Evolutionary conservation across 345 rosid species (phyloP).

Genomic region (Eucalyptus marginata): DNA sequence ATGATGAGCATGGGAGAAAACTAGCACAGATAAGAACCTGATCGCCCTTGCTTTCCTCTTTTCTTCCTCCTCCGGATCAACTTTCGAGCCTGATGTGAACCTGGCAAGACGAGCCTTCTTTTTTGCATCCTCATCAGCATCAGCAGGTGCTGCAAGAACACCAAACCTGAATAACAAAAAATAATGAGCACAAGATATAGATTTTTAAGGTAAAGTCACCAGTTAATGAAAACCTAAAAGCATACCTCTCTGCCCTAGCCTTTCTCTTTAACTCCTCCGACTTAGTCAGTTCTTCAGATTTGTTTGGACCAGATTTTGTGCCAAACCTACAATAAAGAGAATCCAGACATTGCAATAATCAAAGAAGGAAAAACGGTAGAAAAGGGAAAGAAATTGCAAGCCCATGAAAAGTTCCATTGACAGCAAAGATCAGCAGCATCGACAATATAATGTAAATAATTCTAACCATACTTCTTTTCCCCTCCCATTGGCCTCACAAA

Average conservation of each 20-base stretch:
- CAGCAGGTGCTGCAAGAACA: slow-evolving; percentile 23
- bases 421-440: neutral
- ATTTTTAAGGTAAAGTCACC: neutral
- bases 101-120: slow-evolving; percentile 85
- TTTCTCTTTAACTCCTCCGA: slow-evolving; percentile 82
- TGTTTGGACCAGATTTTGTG: slow-evolving; percentile 16
- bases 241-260: slow-evolving; percentile 91
- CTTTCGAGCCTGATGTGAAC: slow-evolving; percentile 42
- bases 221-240: neutral
- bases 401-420: neutral
- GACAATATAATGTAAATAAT: neutral
- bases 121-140: slow-evolving; percentile 54
- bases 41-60: slow-evolving; percentile 76
- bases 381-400: neutral
- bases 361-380: neutral
- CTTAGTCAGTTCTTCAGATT: slow-evolving; percentile 33
- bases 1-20: neutral
- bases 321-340: slow-evolving; percentile 53
- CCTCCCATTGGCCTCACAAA: neutral
- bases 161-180: slow-evolving; percentile 42
- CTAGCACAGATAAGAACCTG: slow-evolving; percentile 27
- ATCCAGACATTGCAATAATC: neutral
- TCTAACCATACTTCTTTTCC: neutral
- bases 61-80: slow-evolving; percentile 57
- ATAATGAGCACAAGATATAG: neutral